Conservation (phyloP, 495 filamentous ascomycete species). For the Podospora sp. region DNA sequence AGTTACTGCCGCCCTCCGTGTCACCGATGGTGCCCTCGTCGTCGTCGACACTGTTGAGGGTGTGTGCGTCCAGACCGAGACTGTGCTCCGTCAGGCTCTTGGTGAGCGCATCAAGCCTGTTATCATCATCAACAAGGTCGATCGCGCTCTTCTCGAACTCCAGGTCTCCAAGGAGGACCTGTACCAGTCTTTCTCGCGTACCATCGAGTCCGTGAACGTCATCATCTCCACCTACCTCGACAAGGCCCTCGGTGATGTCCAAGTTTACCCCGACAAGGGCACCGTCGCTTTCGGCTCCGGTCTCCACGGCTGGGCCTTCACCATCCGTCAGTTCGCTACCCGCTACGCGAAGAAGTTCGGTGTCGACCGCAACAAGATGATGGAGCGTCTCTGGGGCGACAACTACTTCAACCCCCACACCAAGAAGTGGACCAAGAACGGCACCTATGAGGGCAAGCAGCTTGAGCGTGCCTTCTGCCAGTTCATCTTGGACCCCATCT, state of each 20-base stretch:
- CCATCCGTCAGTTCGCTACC: slow-evolving; percentile 94
- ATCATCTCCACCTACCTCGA: slow-evolving; percentile 99
- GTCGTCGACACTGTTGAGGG: slow-evolving; percentile 99
- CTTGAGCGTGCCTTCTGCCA: slow-evolving; percentile 98
- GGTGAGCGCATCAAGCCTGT: slow-evolving; percentile 99
- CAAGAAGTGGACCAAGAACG: slow-evolving; percentile 98
- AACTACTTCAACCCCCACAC: slow-evolving; percentile 99
- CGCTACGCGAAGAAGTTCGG: slow-evolving; percentile 99
- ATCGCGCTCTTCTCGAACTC: slow-evolving; percentile 97
- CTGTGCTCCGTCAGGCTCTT: slow-evolving; percentile 97
- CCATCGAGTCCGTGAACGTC: slow-evolving; percentile 99
- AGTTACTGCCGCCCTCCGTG: slow-evolving; percentile 98
- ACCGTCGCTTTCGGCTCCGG: slow-evolving; percentile 99
- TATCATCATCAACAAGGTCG: slow-evolving; percentile 99
- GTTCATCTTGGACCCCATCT: slow-evolving; percentile 99
- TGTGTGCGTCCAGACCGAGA: slow-evolving; percentile 99
- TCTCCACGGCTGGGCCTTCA: slow-evolving; percentile 99
- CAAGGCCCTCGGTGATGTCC: slow-evolving; percentile 94
- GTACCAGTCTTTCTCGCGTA: slow-evolving; percentile 99
- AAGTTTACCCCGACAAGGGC: slow-evolving; percentile 94
- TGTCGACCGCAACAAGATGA: slow-evolving; percentile 99
- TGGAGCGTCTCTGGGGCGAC: slow-evolving; percentile 99
- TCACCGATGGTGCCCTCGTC: slow-evolving; percentile 98
- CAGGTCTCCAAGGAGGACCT: slow-evolving; percentile 98
- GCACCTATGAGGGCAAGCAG: slow-evolving; percentile 76